Conservation (phyloP, 257 asterid genomes). For the Phtheirospermum japonicum region DNA sequence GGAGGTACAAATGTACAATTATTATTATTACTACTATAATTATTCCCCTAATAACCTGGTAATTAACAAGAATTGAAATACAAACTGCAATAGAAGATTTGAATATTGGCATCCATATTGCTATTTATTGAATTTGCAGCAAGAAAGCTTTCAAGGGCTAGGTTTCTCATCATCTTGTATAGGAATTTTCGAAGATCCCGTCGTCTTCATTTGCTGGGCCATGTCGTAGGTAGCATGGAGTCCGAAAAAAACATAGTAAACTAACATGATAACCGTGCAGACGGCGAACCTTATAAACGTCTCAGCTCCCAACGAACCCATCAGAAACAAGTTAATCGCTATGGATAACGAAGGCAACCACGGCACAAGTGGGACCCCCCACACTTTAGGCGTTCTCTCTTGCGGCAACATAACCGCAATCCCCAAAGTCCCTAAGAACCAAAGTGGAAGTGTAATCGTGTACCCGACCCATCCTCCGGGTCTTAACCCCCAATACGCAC, state of each 20-base stretch:
- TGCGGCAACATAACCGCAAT: slow-evolving; percentile 46
- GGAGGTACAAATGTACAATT: too few species aligned
- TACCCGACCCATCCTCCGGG: slow-evolving; percentile 54
- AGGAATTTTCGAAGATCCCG: slow-evolving; percentile 22
- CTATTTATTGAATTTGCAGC: background rate
- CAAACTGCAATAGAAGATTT: too few species aligned
- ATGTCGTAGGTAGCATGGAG: slow-evolving; percentile 60
- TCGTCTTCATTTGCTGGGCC: slow-evolving; percentile 41
- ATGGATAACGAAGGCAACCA: slow-evolving; percentile 64
- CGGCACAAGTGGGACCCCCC: slow-evolving; percentile 70
- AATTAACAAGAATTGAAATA: too few species aligned
- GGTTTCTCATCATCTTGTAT: slow-evolving; percentile 14
- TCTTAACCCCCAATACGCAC: slow-evolving; percentile 53
- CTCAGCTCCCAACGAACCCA: slow-evolving; percentile 55
- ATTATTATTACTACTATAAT: too few species aligned
- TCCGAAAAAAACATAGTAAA: slow-evolving; percentile 49
- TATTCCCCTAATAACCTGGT: too few species aligned
- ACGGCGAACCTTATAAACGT: slow-evolving; percentile 48
- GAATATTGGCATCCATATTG: too few species aligned
- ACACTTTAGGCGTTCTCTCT: slow-evolving; percentile 41
- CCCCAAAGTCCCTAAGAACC: slow-evolving; percentile 50
- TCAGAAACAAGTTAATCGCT: slow-evolving; percentile 54
- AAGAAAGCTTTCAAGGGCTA: slow-evolving; percentile 10
- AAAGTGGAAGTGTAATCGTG: slow-evolving; percentile 39
- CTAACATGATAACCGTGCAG: slow-evolving; percentile 45